Evolutionary conservation across 2,329 filamentous ascomycete genomes (phyloP).

Genomic region (Venturia aucupariae): DNA sequence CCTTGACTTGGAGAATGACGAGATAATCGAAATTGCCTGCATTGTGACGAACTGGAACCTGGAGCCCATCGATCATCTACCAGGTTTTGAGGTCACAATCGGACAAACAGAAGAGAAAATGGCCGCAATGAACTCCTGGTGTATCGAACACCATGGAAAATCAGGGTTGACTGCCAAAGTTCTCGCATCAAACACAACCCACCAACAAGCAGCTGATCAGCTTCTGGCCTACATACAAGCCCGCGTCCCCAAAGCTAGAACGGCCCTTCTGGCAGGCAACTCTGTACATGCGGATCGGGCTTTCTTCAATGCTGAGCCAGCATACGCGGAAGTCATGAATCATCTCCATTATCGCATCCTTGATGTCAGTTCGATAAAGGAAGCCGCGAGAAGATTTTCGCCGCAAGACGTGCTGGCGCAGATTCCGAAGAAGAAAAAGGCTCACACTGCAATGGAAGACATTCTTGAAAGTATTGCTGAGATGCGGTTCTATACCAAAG

Average conservation of each 20-base stretch:
- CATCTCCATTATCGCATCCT: conserved; percentile 84
- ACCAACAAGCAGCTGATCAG: conserved; percentile 59
- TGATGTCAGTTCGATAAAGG: conserved; percentile 88
- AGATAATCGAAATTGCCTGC: conserved; percentile 86
- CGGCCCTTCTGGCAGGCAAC: conserved; percentile 77
- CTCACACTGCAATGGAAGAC: conserved; percentile 74
- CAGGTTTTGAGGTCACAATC: conserved; percentile 72
- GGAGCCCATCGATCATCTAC: conserved; percentile 62
- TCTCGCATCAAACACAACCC: conserved; percentile 61
- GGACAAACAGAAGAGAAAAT: conserved; percentile 63
- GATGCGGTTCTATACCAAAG: conserved; percentile 69
- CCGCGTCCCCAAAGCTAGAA: conserved; percentile 56
- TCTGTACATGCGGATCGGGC: conserved; percentile 82
- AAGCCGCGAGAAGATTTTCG: conserved; percentile 77
- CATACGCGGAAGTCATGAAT: conserved; percentile 60
- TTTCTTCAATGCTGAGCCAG: conserved; percentile 64
- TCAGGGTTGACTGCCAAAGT: conserved; percentile 77
- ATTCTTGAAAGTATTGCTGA: conserved; percentile 94
- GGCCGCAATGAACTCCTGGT: conserved; percentile 82
- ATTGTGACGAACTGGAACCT: conserved; percentile 79
- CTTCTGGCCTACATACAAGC: conserved; percentile 71
- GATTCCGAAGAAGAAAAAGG: conserved; percentile 63
- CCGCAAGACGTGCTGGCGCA: conserved; percentile 48
- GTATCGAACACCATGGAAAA: conserved; percentile 64
- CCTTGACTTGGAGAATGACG: conserved; percentile 66